Percentiles rank a stretch among this genome's conserved stretches.
Evolutionary conservation across 768 basidiomycete species (phyloP).

Genomic region (Mycena crocata): DNA sequence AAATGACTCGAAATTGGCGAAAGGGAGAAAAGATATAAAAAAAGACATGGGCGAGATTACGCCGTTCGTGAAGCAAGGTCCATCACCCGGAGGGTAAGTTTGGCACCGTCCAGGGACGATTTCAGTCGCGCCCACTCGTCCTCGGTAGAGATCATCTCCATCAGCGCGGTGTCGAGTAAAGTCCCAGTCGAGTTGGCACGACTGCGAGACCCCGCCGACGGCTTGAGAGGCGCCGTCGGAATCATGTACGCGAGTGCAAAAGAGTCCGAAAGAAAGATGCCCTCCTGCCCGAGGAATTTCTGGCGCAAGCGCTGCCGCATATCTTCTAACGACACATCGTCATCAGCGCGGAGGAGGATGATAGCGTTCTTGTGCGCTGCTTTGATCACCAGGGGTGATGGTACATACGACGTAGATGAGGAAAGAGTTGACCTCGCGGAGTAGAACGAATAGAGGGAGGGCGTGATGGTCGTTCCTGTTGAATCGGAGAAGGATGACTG

Average conservation of each 20-base stretch:
- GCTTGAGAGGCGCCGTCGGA: constrained; percentile 38
- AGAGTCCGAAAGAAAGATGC: constrained; percentile 60
- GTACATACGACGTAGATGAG: constrained; percentile 13
- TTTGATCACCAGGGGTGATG: constrained; percentile 64
- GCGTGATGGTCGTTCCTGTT: constrained; percentile 40
- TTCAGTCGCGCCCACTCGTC: constrained; percentile 70
- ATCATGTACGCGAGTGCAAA: constrained; percentile 70
- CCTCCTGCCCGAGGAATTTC: constrained; percentile 75
- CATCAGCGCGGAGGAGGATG: constrained; percentile 68
- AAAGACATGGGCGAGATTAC: not conserved
- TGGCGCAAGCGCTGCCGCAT: constrained; percentile 69
- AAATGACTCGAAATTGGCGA: not conserved
- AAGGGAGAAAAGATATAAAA: not conserved
- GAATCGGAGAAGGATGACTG: constrained; percentile 30
- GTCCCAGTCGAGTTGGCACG: constrained; percentile 46
- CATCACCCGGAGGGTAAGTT: constrained; percentile 69
- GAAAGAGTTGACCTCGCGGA: constrained; percentile 40
- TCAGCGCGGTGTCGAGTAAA: constrained; percentile 39
- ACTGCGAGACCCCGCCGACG: constrained; percentile 39
- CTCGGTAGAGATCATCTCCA: constrained; percentile 64
- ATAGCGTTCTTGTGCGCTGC: constrained; percentile 71
- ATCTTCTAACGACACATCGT: constrained; percentile 59
- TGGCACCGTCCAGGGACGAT: constrained; percentile 56
- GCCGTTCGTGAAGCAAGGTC: constrained; percentile 42
- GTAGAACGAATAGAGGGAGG: constrained; percentile 45